Base-by-base conservation (phyloP, 345 rosid genomes). In the Acer campestre region DNA sequence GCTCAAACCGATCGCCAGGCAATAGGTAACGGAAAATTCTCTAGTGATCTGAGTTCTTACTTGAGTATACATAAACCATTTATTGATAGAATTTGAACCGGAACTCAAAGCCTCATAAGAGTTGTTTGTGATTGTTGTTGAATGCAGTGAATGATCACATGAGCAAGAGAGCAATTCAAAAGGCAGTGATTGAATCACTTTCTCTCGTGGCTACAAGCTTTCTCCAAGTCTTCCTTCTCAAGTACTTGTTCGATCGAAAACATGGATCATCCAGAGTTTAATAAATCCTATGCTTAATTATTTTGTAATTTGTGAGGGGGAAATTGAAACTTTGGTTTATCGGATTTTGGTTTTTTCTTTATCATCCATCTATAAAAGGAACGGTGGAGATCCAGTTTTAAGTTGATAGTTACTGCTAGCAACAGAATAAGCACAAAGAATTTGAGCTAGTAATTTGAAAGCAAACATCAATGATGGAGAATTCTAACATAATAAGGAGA, bases 1-100 rank as follows among this genome's bases (percentile, higher is more conserved):
- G 95, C 95, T 79, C 97, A 91, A 85, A 89, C 91, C 2, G 89
- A 90, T 69, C 88, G 92, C 72, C 97, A 93, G 80, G 89, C 89
- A 13, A 75, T 89, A 48, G 87, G 95, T 88, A 86, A 81, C 59
- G 12, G 46, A 42, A 42, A 9, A 42, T 49, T 14, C 55, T 49
- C 55, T 49, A 18, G 4, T 49, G 1, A 13, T 13, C 55, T 1
- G 0, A 49, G 5, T 18, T 49, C 55, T 49, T 49, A 13, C 55
- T 13, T 13, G 38, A 35, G 6, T 35, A 35, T 31, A 31, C 35
- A 49, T 12, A 49, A 11, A 11, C 53, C 18, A 7, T 7, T 7
- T 18, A 56, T 56, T 18, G 61, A 56, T 56, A n/a, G 22, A 56
- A 42, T 42, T 42, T 42, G 46, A 42, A 42, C 10, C 11, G 46